Conservation (phyloP, 176 grass and related monocot species). For the Raddia distichophylla region DNA sequence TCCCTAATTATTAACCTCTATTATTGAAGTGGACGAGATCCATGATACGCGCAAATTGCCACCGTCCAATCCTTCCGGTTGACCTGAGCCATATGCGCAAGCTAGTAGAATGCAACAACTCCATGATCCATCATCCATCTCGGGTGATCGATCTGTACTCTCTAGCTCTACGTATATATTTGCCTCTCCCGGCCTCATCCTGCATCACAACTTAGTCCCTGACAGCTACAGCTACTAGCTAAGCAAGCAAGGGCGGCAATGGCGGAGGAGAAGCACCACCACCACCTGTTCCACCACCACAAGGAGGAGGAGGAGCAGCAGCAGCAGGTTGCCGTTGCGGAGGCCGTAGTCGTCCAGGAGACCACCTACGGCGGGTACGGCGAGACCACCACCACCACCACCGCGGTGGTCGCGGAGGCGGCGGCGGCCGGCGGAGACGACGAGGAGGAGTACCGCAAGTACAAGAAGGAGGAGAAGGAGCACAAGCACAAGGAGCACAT, state of each 20-base stretch:
- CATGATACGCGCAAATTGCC: background rate
- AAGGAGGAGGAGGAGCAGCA: constrained; percentile 33
- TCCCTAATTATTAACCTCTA: too few relatives aligned
- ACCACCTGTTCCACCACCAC: constrained; percentile 49
- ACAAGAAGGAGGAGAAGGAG: constrained; percentile 54
- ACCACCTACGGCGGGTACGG: constrained; percentile 25
- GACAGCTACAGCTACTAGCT: background rate
- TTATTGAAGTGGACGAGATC: background rate
- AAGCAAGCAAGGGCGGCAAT: background rate
- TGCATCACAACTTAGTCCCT: background rate
- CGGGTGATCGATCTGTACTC: too few relatives aligned
- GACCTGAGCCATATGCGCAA: background rate
- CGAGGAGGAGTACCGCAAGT: constrained; percentile 34
- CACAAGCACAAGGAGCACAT: constrained; percentile 62
- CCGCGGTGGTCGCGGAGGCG: background rate
- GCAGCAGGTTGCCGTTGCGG: background rate
- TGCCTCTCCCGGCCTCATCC: background rate
- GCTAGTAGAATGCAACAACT: too few relatives aligned
- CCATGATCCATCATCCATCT: too few relatives aligned
- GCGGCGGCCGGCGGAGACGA: constrained; percentile 12
- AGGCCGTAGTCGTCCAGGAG: constrained; percentile 20
- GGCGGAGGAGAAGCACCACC: constrained; percentile 40
- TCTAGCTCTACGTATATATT: background rate
- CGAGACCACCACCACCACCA: constrained; percentile 15
- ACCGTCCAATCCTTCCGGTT: background rate